Evolutionary conservation across 108 stramenopile species (phyloP).

Genomic region (Nitzschia palea): DNA sequence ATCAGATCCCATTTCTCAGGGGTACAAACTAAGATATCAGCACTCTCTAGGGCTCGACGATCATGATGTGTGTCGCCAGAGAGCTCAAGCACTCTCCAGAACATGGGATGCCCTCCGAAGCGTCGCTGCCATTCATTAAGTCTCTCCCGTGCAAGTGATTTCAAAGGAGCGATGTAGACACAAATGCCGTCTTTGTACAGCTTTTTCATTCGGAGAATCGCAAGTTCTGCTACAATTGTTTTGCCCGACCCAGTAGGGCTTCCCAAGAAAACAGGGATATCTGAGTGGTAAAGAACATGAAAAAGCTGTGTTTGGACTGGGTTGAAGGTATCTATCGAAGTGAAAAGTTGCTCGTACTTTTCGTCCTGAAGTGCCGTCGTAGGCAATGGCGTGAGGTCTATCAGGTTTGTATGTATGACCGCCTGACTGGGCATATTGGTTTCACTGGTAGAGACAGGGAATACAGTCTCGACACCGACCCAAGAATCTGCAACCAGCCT

Average conservation of each 20-base stretch:
- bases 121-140: slow-evolving; percentile 92
- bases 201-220: slow-evolving; percentile 85
- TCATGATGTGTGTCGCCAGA: slow-evolving; percentile 98
- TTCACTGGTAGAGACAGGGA: slow-evolving; percentile 85
- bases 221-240: slow-evolving; percentile 34
- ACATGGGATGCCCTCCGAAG: slow-evolving; percentile 74
- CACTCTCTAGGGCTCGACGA: slow-evolving; percentile 67
- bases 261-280: slow-evolving; percentile 92
- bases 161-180: slow-evolving; percentile 98
- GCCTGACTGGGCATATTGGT: slow-evolving; percentile 75
- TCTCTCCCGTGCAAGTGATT: slow-evolving; percentile 96
- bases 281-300: slow-evolving; percentile 87
- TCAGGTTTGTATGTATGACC: slow-evolving; percentile 81
- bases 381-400: slow-evolving; percentile 93
- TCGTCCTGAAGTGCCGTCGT: slow-evolving; percentile 80
- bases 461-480: slow-evolving; percentile 88
- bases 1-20: slow-evolving; percentile 99
- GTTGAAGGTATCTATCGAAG: slow-evolving; percentile 93
- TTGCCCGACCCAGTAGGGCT: slow-evolving; percentile 91
- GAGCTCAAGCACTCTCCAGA: slow-evolving; percentile 93
- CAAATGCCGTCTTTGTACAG: slow-evolving; percentile 71
- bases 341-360: slow-evolving; percentile 87
- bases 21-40: slow-evolving; percentile 96
- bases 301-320: slow-evolving; percentile 94
- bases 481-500: slow-evolving; percentile 89